phyloP scores from a whole-genome alignment of 164 flowering plant genomes.

The Malania oleifera region DNA sequence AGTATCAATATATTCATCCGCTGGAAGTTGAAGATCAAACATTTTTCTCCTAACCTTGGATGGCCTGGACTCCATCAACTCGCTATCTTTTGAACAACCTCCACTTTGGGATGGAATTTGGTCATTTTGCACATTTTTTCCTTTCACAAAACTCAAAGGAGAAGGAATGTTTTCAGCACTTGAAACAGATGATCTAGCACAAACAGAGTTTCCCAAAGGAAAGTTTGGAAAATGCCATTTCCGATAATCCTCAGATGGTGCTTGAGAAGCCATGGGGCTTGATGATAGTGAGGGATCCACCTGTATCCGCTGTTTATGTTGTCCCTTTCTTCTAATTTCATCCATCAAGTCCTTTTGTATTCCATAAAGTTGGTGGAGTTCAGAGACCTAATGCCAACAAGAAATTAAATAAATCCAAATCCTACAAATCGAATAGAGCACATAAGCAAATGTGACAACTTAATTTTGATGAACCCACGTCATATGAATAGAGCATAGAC shows the following conservation, averaged over 20 bases:
- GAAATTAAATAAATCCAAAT: neutral
- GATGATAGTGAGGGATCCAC: conserved; percentile 45
- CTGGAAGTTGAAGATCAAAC: conserved; percentile 87
- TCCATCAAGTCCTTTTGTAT: conserved; percentile 84
- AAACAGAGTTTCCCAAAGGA: conserved; percentile 33
- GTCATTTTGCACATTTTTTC: conserved; percentile 30
- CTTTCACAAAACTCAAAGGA: conserved; percentile 40
- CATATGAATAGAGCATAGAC: no score
- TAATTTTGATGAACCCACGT: no score
- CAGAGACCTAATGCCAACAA: conserved; percentile 51
- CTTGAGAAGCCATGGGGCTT: conserved; percentile 46
- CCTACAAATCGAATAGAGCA: neutral
- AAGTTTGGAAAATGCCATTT: conserved; percentile 44
- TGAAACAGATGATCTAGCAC: conserved; percentile 39
- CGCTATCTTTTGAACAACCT: conserved; percentile 34
- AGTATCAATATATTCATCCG: conserved; percentile 70
- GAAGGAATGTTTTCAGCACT: conserved; percentile 42
- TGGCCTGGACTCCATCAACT: conserved; percentile 51
- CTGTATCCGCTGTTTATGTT: conserved; percentile 27
- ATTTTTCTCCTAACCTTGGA: conserved; percentile 50
- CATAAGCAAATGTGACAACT: neutral
- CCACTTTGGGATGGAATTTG: conserved; percentile 38
- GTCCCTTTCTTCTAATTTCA: conserved; percentile 53
- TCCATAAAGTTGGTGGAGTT: conserved; percentile 87
- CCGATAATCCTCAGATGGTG: conserved; percentile 37